phyloP scores from a whole-genome alignment of 352 stramenopile genomes.

The Globisporangium alternatum region DNA sequence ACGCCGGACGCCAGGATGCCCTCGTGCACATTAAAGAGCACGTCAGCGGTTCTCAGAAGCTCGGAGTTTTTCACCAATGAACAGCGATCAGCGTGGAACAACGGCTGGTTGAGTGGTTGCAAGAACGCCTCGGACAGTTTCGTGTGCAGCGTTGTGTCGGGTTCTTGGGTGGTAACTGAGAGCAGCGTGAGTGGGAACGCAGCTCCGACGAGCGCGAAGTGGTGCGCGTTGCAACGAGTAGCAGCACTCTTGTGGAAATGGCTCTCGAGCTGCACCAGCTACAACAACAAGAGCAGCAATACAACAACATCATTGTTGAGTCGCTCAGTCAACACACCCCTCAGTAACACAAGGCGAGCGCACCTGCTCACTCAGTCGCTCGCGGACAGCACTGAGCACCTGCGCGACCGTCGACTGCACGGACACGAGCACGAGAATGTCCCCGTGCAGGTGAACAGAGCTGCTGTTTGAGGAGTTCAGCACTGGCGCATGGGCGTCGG shows the following conservation, averaged over 20 bases:
- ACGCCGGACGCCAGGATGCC: constrained; percentile 44
- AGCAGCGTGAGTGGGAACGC: constrained; percentile 48
- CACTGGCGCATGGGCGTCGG: not conserved
- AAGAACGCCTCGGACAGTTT: constrained; percentile 31
- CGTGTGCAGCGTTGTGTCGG: constrained; percentile 14
- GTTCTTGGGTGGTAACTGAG: constrained; percentile 14
- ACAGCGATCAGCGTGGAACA: constrained; percentile 35
- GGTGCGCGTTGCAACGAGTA: constrained; percentile 21
- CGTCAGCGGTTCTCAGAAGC: constrained; percentile 32
- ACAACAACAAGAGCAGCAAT: not conserved
- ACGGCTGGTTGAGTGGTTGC: constrained; percentile 38
- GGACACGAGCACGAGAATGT: constrained; percentile 42
- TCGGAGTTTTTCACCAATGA: constrained; percentile 38
- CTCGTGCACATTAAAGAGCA: constrained; percentile 73
- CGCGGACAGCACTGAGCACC: constrained; percentile 11
- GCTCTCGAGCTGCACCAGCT: constrained; percentile 19
- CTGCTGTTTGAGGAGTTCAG: not conserved
- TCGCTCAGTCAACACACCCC: not conserved
- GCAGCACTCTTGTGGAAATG: constrained; percentile 3
- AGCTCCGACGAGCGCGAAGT: constrained; percentile 46
- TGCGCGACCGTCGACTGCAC: constrained; percentile 18
- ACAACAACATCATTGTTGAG: not conserved
- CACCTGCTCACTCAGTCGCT: constrained; percentile 22
- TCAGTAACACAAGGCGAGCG: not conserved
- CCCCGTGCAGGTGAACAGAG: constrained; percentile 26